Percentiles rank a stretch among this genome's conserved stretches.
These are phyloP conservation scores for Saccharum hybrid DNA, from an alignment of 202 grass and related monocot genomes.

Conservation along the genomic window DNA sequence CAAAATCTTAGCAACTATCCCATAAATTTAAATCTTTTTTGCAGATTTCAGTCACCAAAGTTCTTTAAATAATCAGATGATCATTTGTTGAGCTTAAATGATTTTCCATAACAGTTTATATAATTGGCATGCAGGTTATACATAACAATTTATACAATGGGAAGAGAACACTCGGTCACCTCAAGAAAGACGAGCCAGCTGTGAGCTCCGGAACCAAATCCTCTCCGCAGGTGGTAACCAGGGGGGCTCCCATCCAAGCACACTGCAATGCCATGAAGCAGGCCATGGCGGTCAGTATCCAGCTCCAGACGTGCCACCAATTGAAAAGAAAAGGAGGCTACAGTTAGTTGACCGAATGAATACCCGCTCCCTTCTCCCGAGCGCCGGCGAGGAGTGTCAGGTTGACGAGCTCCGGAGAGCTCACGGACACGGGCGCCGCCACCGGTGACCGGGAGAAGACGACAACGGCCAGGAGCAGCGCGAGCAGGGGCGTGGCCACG, in stretches of 20 bases:
- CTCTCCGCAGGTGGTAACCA: conserved; percentile 71
- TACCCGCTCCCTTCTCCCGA: conserved; percentile 52
- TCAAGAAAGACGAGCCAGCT: conserved; percentile 73
- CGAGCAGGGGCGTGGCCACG: not conserved
- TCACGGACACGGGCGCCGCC: not conserved
- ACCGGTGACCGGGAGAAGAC: not conserved
- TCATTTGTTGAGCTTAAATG: not conserved
- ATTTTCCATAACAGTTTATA: not conserved
- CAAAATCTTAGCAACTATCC: not conserved
- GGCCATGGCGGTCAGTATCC: not conserved
- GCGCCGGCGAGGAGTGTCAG: conserved; percentile 53
- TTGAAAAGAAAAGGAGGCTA: not conserved
- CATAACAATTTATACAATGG: not conserved
- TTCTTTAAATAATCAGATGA: not conserved
- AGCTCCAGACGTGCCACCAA: not conserved
- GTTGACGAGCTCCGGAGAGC: conserved; percentile 37
- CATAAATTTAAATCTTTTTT: not conserved
- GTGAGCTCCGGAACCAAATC: conserved; percentile 60
- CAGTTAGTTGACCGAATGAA: not conserved
- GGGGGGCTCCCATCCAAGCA: conserved; percentile 84
- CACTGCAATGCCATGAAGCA: conserved; percentile 45
- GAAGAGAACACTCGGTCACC: conserved; percentile 25
- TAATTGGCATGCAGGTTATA: not conserved
- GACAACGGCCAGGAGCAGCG: conserved; percentile 17
- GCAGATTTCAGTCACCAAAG: not conserved